Evolutionary conservation across 176 grass and related monocot species (phyloP).

Genomic region (Thalia dealbata): DNA sequence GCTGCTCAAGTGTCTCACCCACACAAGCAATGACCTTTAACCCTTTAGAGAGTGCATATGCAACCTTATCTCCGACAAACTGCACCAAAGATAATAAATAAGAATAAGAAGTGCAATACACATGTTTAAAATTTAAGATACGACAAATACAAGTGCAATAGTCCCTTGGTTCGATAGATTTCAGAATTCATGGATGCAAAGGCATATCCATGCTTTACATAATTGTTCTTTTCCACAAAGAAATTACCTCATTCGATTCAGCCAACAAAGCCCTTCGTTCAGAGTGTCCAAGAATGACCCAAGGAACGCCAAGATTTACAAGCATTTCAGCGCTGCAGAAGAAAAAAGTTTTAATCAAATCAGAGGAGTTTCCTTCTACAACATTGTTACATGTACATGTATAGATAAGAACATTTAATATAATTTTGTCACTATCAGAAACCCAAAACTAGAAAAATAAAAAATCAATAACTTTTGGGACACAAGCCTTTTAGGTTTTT

Average conservation of each 20-base stretch:
- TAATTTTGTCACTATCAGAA: background rate
- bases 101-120: background rate
- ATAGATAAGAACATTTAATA: too few species aligned
- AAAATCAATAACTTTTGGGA: background rate
- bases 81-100: background rate
- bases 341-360: constrained; percentile 12
- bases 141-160: too few species aligned
- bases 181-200: too few species aligned
- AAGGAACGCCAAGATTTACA: constrained; percentile 66
- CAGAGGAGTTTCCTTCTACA: background rate
- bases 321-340: constrained; percentile 91
- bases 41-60: constrained; percentile 79
- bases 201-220: too few species aligned
- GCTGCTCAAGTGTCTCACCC: constrained; percentile 90
- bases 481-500: background rate
- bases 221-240: background rate
- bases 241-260: constrained; percentile 81
- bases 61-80: constrained; percentile 96
- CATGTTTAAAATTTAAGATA: background rate
- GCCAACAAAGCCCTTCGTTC: constrained; percentile 82
- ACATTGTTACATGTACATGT: background rate
- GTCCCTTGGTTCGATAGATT: too few species aligned
- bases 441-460: background rate
- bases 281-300: constrained; percentile 95
- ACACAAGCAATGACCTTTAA: constrained; percentile 97